A percentile compares a stretch with the other conserved stretches of the same genome.
These are phyloP conservation scores for Babesia bovis DNA, from an alignment of 169 alveolate species.

Conservation along the genomic window DNA sequence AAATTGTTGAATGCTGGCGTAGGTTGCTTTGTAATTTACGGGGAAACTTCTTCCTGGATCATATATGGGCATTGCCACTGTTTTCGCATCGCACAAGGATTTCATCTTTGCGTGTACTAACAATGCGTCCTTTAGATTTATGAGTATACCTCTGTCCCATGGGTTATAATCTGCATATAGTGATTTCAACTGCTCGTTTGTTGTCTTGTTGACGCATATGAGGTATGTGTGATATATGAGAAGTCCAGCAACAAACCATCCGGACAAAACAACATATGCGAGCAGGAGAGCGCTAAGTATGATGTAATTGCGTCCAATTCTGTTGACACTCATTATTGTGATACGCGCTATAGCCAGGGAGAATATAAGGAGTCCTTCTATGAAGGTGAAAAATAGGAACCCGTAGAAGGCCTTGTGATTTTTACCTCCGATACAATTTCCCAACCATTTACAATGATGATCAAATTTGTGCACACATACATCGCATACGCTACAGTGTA, in stretches of 20 bases:
- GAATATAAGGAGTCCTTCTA: constrained; percentile 48
- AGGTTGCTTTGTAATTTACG: neutral
- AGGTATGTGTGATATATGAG: constrained; percentile 77
- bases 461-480: constrained; percentile 90
- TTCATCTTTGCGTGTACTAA: constrained; percentile 56
- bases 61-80: constrained; percentile 5
- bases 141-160: constrained; percentile 70
- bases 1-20: neutral
- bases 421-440: constrained; percentile 88
- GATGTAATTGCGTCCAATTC: constrained; percentile 14
- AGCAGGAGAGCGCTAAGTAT: constrained; percentile 50
- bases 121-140: constrained; percentile 67
- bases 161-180: constrained; percentile 74
- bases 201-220: constrained; percentile 77
- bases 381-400: constrained; percentile 57
- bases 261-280: constrained; percentile 62
- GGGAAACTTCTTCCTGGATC: constrained; percentile 41
- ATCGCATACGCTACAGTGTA: constrained; percentile 89
- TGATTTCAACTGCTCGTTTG: constrained; percentile 79
- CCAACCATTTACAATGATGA: constrained; percentile 92
- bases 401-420: constrained; percentile 79
- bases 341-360: constrained; percentile 53
- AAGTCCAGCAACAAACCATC: constrained; percentile 81
- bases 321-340: constrained; percentile 24
- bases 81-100: neutral